These are phyloP conservation scores for Exutisphaerella laricina DNA, from an alignment of 2,329 filamentous ascomycete genomes.

Conservation along the genomic window DNA sequence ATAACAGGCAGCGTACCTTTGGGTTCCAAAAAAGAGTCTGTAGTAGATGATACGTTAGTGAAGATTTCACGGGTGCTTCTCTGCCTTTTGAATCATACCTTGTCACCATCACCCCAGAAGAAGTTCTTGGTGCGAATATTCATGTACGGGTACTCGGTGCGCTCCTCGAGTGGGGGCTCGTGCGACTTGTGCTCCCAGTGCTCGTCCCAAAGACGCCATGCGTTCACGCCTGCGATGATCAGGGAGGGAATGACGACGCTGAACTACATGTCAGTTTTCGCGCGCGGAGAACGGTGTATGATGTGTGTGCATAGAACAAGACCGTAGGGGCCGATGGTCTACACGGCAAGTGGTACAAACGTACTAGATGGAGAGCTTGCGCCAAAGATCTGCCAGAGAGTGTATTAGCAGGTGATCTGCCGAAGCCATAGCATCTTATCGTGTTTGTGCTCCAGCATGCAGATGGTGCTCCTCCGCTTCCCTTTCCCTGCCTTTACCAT, in stretches of 20 bases:
- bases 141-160: slow-evolving; percentile 90
- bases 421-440: too few relatives aligned
- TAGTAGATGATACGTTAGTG: slow-evolving; percentile 7
- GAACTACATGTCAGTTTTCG: slow-evolving; percentile 8
- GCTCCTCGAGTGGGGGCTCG: slow-evolving; percentile 81
- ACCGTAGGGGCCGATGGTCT: too few relatives aligned
- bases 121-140: slow-evolving; percentile 97
- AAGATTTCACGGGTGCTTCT: background rate
- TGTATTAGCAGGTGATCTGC: slow-evolving; percentile 12
- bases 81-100: slow-evolving; percentile 55
- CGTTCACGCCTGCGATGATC: slow-evolving; percentile 68
- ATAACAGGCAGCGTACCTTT: too few relatives aligned
- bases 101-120: slow-evolving; percentile 92
- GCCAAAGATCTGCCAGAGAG: slow-evolving; percentile 69
- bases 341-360: too few relatives aligned
- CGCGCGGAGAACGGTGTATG: too few relatives aligned
- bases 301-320: too few relatives aligned
- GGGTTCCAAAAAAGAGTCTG: slow-evolving; percentile 73
- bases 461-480: background rate
- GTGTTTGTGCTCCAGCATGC: too few relatives aligned
- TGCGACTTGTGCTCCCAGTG: slow-evolving; percentile 96
- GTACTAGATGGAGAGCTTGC: slow-evolving; percentile 94
- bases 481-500: background rate
- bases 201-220: slow-evolving; percentile 85
- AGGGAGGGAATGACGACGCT: slow-evolving; percentile 65